Percentiles rank a stretch among this genome's conserved stretches.
Evolutionary conservation across 148 eudicot genomes (phyloP).

Genomic region (Chenopodium formosanum): DNA sequence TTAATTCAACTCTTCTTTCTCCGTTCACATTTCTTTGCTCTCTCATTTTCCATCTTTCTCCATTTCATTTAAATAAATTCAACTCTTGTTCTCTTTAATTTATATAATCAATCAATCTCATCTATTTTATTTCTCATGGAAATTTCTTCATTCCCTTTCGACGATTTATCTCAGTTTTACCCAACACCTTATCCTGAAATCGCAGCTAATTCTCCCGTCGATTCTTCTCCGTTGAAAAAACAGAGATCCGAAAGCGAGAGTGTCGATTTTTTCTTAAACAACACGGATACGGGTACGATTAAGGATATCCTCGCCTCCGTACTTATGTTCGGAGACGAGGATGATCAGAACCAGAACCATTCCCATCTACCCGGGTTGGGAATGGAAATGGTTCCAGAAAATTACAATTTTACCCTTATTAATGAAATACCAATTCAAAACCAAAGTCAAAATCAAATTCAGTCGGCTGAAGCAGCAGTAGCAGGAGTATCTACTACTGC

Average conservation of each 20-base stretch:
- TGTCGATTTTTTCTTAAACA: no score
- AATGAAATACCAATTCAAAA: no score
- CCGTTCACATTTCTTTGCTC: slow-evolving; percentile 27
- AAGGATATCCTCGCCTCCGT: slow-evolving; percentile 14
- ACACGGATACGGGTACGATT: neutral
- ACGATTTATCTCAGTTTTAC: slow-evolving; percentile 31
- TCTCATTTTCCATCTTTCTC: neutral
- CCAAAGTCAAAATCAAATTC: no score
- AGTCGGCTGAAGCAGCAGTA: no score
- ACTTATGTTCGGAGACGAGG: slow-evolving; percentile 13
- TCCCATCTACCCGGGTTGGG: no score
- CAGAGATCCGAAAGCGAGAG: neutral
- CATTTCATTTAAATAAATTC: slow-evolving; percentile 7
- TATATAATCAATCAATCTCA: no score
- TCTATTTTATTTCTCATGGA: slow-evolving; percentile 31
- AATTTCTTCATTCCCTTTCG: slow-evolving; percentile 35
- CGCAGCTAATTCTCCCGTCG: neutral
- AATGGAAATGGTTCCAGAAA: no score
- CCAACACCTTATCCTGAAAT: slow-evolving; percentile 12
- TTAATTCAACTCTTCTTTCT: slow-evolving; percentile 3
- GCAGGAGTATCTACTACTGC: no score
- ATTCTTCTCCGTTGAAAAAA: neutral
- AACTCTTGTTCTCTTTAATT: neutral
- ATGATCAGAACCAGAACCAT: neutral
- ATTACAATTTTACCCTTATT: no score